These are phyloP conservation scores for Panellus pusillus DNA, from an alignment of 768 basidiomycete species.

Conservation along the genomic window DNA sequence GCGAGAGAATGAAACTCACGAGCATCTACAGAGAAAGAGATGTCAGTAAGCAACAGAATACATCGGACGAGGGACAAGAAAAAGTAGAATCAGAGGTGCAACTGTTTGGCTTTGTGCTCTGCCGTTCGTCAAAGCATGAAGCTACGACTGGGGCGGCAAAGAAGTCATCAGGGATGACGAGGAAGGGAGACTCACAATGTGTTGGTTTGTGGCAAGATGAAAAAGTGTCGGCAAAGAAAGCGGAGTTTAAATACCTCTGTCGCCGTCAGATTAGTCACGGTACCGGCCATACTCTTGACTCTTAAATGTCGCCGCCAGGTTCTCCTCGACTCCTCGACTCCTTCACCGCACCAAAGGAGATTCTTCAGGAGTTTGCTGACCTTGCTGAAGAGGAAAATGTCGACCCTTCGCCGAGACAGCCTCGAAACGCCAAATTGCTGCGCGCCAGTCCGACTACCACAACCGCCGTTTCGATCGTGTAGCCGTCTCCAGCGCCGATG, in stretches of 20 bases:
- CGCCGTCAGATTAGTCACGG: slow-evolving; percentile 13
- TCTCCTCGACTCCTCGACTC: slow-evolving; percentile 83
- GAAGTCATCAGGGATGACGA: slow-evolving; percentile 52
- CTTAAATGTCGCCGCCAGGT: slow-evolving; percentile 52
- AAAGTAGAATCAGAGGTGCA: slow-evolving; percentile 56
- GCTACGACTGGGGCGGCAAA: slow-evolving; percentile 80
- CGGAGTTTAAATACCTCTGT: slow-evolving; percentile 21
- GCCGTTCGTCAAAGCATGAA: slow-evolving; percentile 59
- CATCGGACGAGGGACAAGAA: slow-evolving; percentile 1
- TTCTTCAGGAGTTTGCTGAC: slow-evolving; percentile 91
- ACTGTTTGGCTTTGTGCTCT: slow-evolving; percentile 68
- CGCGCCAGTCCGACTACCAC: slow-evolving; percentile 94
- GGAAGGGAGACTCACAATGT: slow-evolving; percentile 31
- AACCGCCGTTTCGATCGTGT: slow-evolving; percentile 85
- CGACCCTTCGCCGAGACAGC: slow-evolving; percentile 92
- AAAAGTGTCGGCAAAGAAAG: slow-evolving; percentile 23
- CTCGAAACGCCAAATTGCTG: slow-evolving; percentile 88
- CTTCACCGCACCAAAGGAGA: slow-evolving; percentile 90
- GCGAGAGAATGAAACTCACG: slow-evolving; percentile 14
- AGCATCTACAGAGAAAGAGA: slow-evolving; percentile 6
- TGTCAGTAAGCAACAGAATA: slow-evolving; percentile 6
- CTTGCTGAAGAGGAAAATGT: slow-evolving; percentile 92
- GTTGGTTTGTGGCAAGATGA: slow-evolving; percentile 2
- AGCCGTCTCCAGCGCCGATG: slow-evolving; percentile 79
- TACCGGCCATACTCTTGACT: neutral